These are phyloP conservation scores for Aspergillus fischeri DNA, from an alignment of 2,329 filamentous ascomycete genomes.

Conservation along the genomic window DNA sequence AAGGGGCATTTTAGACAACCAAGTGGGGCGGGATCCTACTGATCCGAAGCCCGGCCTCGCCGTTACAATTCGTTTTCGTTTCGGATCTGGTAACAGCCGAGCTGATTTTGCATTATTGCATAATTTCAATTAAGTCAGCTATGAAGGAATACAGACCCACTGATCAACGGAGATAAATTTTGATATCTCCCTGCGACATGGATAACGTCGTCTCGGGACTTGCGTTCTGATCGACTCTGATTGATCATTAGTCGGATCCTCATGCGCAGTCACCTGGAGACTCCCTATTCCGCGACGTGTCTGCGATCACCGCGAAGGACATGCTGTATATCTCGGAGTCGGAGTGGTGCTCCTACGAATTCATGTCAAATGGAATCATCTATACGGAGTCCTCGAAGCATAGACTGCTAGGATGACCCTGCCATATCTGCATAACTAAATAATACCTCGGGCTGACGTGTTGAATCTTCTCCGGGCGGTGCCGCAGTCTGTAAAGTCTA, in stretches of 20 bases:
- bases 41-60: constrained; percentile 13
- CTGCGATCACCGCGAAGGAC: not conserved
- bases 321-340: no score
- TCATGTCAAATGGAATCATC: no score
- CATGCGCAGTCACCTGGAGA: not conserved
- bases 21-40: constrained; percentile 15
- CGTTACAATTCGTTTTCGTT: constrained; percentile 8
- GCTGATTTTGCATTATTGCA: not conserved
- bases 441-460: not conserved
- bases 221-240: no score
- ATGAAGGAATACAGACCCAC: not conserved
- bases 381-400: no score
- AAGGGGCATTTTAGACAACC: not conserved
- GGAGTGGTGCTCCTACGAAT: no score
- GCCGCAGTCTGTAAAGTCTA: not conserved
- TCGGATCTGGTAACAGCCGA: constrained; percentile 14
- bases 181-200: no score
- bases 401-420: not conserved
- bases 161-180: not conserved
- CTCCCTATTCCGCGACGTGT: no score
- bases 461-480: not conserved
- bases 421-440: not conserved
- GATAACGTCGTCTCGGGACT: no score
- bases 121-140: not conserved
- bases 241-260: not conserved